Evolutionary conservation across 805 yeast species (phyloP).

Genomic region (Maudiozyma serrabonitensis): DNA sequence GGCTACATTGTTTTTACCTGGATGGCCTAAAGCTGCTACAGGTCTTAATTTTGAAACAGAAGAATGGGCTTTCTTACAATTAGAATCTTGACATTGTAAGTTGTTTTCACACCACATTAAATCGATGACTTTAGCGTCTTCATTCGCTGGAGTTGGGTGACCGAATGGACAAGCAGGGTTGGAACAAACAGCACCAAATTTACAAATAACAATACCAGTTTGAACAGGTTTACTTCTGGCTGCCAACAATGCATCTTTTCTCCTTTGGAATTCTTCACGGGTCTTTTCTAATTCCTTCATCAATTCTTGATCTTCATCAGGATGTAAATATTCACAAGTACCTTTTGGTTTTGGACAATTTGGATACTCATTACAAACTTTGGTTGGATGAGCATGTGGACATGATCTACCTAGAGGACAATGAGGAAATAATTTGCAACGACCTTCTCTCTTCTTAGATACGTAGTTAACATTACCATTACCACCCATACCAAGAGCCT

Average conservation of each 20-base stretch:
- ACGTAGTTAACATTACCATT: constrained; percentile 26
- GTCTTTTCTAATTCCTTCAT: constrained; percentile 59
- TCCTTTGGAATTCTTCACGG: constrained; percentile 41
- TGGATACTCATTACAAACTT: constrained; percentile 63
- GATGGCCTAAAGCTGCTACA: constrained; percentile 25
- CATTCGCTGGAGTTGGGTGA: constrained; percentile 84
- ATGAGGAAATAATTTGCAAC: constrained; percentile 65
- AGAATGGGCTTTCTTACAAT: constrained; percentile 73
- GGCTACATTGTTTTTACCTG: constrained; percentile 9
- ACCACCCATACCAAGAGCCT: constrained; percentile 29
- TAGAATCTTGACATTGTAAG: constrained; percentile 48
- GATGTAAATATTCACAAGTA: constrained; percentile 75
- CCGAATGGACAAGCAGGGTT: constrained; percentile 80
- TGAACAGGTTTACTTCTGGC: constrained; percentile 31
- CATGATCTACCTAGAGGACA: constrained; percentile 59
- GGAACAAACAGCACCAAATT: constrained; percentile 65
- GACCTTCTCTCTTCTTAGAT: constrained; percentile 44
- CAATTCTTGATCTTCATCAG: constrained; percentile 71
- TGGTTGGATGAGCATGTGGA: constrained; percentile 71
- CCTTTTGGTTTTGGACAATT: constrained; percentile 73
- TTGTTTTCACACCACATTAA: constrained; percentile 72
- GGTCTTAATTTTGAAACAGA: constrained; percentile 48
- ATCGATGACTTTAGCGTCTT: constrained; percentile 55
- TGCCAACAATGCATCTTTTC: constrained; percentile 31
- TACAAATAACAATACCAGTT: constrained; percentile 55